Base-by-base conservation (phyloP, 306 rosid genomes). In the Quercus glauca region DNA sequence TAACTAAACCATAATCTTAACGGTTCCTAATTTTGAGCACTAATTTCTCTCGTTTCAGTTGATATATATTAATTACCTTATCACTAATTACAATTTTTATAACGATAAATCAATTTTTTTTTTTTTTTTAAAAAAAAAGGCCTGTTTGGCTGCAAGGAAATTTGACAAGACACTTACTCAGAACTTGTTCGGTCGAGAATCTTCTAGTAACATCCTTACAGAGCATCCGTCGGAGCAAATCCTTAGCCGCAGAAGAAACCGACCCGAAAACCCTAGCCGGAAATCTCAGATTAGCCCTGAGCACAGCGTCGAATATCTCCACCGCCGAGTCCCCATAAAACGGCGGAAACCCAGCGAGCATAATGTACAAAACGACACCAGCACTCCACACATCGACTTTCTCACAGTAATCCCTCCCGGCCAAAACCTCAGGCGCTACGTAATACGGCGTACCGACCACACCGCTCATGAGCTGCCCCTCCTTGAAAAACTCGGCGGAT, bases 301-400 rank as follows among this genome's bases (percentile, higher is more conserved):
- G 60, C 37, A 92, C 93, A 0, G 92, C 89, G 33, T 89, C 92
- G 65, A 90, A 89, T 58, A 87, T 85, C 82, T 92, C 95, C 58
- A 41, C 88, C 12, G 88, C 85, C 0, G 92, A 77, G 1, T 90
- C 94, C 1, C 94, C 97, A 7, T 74, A 76, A 73, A 92, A 92
- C 13, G 97, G 97, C 13, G 86, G 87, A 71, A 79, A 76, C 2
- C 94, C 97, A 0, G 89, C 87, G 70, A 92, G 69, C 91, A 92
- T 86, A 26, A 83, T 74, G 79, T 90, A 92, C 82, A 92, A 78
- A 73, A 92, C 90, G n/a, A 92, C 97, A 11, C 97, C 94, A 43
- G 87, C 85, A 70, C 97, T 90, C 97, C 97, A 92, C 28, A 92
- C 89, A 21, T 92, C 97, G 2, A 92, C 89, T 53, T 90, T 92